These are phyloP conservation scores for Carpinus fangiana DNA, from an alignment of 306 rosid species.

Conservation along the genomic window DNA sequence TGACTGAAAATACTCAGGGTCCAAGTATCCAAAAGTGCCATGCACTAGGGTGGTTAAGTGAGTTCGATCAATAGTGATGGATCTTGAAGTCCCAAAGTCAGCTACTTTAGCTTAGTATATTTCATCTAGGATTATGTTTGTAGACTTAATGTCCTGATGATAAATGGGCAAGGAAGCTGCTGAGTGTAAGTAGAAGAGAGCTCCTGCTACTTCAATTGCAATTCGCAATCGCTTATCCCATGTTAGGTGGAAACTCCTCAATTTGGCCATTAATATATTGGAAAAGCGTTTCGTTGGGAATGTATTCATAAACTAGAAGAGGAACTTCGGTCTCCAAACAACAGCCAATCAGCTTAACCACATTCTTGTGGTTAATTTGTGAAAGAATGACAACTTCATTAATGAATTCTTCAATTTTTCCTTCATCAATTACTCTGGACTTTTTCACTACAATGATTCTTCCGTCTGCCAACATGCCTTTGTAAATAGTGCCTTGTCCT, in stretches of 20 bases:
- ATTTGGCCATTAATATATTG: not conserved
- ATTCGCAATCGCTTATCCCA: not conserved
- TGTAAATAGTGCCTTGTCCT: not conserved
- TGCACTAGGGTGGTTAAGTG: not conserved
- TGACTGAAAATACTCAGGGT: not conserved
- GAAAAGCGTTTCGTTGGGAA: not conserved
- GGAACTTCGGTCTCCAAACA: not conserved
- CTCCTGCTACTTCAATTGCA: not conserved
- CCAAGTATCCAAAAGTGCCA: not conserved
- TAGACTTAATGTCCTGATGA: not conserved
- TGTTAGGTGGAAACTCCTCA: not conserved
- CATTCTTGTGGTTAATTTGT: not conserved
- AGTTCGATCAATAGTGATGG: not conserved
- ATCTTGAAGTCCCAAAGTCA: not conserved
- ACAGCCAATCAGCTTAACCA: not conserved
- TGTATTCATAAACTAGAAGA: not conserved
- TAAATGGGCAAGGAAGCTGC: not conserved
- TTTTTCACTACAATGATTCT: not conserved
- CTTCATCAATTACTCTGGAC: not conserved
- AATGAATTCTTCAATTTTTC: not conserved
- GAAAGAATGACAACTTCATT: not conserved
- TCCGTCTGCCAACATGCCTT: not conserved
- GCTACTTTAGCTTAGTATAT: not conserved
- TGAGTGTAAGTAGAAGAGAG: not conserved
- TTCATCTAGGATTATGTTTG: not conserved